phyloP scores from a whole-genome alignment of 192 early-diverging fungal genomes.

The Gaertneriomyces sp. region DNA sequence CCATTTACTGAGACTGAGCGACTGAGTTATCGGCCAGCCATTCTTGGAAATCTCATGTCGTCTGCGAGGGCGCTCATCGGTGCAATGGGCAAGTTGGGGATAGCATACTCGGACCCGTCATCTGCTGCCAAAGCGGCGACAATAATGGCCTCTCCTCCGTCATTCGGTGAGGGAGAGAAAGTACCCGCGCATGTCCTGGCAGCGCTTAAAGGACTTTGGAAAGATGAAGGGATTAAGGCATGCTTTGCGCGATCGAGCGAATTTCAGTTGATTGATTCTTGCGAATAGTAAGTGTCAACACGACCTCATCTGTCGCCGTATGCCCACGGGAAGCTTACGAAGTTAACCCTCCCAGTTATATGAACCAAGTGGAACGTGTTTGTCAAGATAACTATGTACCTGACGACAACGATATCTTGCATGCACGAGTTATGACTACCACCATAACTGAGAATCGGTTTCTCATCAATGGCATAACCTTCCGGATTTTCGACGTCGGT shows the following conservation, averaged over 20 bases:
- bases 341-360: constrained; percentile 17
- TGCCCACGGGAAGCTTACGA: background rate
- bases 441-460: constrained; percentile 69
- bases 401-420: constrained; percentile 66
- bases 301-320: background rate
- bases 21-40: constrained; percentile 29
- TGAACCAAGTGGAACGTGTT: constrained; percentile 46
- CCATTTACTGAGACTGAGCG: constrained; percentile 38
- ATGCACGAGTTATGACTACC: constrained; percentile 64
- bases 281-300: constrained; percentile 31
- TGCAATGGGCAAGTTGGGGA: constrained; percentile 31
- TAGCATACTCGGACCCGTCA: background rate
- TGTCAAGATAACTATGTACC: constrained; percentile 51
- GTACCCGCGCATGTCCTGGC: constrained; percentile 22
- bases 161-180: constrained; percentile 36
- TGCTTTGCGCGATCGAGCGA: constrained; percentile 38
- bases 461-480: constrained; percentile 53
- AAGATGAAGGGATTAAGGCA: constrained; percentile 37
- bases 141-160: constrained; percentile 21
- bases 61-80: constrained; percentile 35
- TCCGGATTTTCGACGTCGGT: constrained; percentile 69
- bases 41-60: constrained; percentile 39
- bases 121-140: background rate
- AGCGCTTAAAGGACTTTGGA: constrained; percentile 38
- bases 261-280: constrained; percentile 45